Conservation (phyloP, 768 basidiomycete genomes). For the Neoboletus subvelutipes region DNA sequence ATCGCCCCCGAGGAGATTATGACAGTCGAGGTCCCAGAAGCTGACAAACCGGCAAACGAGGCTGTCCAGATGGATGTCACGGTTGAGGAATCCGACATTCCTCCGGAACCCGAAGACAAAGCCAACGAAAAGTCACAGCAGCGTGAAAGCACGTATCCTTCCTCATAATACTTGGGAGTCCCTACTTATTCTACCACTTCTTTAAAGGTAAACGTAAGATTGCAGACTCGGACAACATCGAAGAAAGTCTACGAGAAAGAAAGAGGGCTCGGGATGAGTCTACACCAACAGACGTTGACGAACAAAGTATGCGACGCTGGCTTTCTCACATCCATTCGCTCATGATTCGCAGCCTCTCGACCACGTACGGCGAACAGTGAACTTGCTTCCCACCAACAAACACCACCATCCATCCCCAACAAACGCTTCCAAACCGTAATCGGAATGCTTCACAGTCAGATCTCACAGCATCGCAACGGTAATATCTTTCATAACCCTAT, state of each 20-base stretch:
- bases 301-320: conserved; percentile 39
- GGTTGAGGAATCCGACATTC: conserved; percentile 12
- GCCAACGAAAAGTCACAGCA: conserved; percentile 5
- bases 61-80: conserved; percentile 8
- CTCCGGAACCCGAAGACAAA: conserved; percentile 14
- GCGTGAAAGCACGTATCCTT: conserved; percentile 22
- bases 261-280: conserved; percentile 30
- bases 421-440: conserved; percentile 84
- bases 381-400: conserved; percentile 12
- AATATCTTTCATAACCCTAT: conserved; percentile 92
- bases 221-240: conserved; percentile 21
- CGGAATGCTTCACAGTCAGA: conserved; percentile 74
- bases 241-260: conserved; percentile 28
- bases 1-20: conserved; percentile 9
- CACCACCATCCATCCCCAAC: conserved; percentile 38
- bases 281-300: conserved; percentile 32
- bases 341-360: conserved; percentile 18
- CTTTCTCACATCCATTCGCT: background rate
- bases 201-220: conserved; percentile 29
- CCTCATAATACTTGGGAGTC: too few species aligned
- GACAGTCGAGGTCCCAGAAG: conserved; percentile 6
- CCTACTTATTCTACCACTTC: background rate
- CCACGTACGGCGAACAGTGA: conserved; percentile 20
- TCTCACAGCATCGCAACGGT: conserved; percentile 83
- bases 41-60: background rate